Base-by-base conservation (phyloP, 1,284 basidiomycete species). In the Microbotryum scabiosae region DNA sequence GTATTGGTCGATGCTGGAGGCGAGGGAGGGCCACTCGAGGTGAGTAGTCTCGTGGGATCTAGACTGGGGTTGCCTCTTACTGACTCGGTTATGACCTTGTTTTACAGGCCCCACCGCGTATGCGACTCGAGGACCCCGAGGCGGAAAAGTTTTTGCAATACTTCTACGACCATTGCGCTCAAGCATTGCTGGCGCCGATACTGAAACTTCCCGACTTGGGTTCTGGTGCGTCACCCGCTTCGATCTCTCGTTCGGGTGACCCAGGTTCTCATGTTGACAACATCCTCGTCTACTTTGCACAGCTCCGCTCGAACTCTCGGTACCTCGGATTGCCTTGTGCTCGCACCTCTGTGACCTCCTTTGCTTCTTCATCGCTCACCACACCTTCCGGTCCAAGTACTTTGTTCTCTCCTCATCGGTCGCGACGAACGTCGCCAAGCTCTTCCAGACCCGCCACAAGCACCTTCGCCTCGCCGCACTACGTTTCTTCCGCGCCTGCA, bases 141-240 rank as follows among this genome's bases (percentile, higher is more conserved):
- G 85, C 85, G 20, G 88, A 96, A 73, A 83, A 84, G 61, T 98
- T 94, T 78, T 78, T 93, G 70, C 86, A 91, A 41, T 90, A 89
- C 76, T 92, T 97, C 75, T 98, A 97, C 79, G 79, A 82, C 46
- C 78, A 82, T 51, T 90, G 86, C 72, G 80, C 87, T 59, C 77
- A 81, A 21, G 79, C 80, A 20, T 78, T 99, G 52, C 87, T 92
- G 76, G 83, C 82, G 70, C 93, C 96, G 1, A 78, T 97, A 47
- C 62, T 76, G 16, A 83, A 88, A 58, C 77, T 97, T 23, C 84
- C 89, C 5, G 87, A 91, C 64, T 85, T 84, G 79, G 50, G 30
- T 1, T 10, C 48, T 5, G 61, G 53, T 61, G 23, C 18, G 57
- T 26, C 7, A 21, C 18, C 26, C 2, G 10, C 30, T 43, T 30